phyloP scores from a whole-genome alignment of 768 basidiomycete genomes.

The Psilocybe cyanescens region DNA sequence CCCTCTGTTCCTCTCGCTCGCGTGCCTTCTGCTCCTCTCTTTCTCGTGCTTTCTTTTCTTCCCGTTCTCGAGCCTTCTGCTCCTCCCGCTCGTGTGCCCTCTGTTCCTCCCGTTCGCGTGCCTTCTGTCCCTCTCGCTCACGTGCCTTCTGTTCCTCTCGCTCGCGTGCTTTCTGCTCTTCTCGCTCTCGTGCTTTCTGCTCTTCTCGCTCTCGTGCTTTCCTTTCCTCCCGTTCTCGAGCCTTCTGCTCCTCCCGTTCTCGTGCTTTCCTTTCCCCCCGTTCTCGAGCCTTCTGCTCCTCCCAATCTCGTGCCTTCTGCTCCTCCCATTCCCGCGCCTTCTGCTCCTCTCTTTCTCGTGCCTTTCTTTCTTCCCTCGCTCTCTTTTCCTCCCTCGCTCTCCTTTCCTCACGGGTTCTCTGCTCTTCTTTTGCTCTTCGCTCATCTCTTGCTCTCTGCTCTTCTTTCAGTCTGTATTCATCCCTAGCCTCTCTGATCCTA shows the following conservation, averaged over 20 bases:
- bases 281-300: slow-evolving; percentile 4
- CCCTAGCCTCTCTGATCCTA: not conserved
- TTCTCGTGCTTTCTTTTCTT: slow-evolving; percentile 4
- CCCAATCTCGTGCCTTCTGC: not conserved
- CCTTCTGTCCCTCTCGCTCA: slow-evolving; percentile 7
- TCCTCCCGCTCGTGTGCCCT: slow-evolving; percentile 3
- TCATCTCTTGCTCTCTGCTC: not conserved
- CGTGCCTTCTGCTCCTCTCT: slow-evolving; percentile 1
- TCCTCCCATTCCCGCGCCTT: slow-evolving; percentile 8
- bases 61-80: slow-evolving; percentile 2
- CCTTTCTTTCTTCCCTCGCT: slow-evolving; percentile 4
- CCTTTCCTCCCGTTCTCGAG: not conserved
- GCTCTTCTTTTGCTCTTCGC: not conserved
- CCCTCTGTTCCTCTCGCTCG: slow-evolving; percentile 1
- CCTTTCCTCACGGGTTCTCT: not conserved
- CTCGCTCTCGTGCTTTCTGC: not conserved
- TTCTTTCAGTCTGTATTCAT: not conserved
- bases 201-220: not conserved
- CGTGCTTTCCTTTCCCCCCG: slow-evolving; percentile 1
- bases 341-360: slow-evolving; percentile 7
- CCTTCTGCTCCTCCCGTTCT: slow-evolving; percentile 3
- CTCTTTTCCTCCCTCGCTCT: slow-evolving; percentile 5
- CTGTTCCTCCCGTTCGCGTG: slow-evolving; percentile 1
- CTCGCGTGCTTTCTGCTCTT: slow-evolving; percentile 1
- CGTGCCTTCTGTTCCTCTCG: slow-evolving; percentile 4